phyloP scores from a whole-genome alignment of 768 basidiomycete genomes.

The Astraeus odoratus region DNA sequence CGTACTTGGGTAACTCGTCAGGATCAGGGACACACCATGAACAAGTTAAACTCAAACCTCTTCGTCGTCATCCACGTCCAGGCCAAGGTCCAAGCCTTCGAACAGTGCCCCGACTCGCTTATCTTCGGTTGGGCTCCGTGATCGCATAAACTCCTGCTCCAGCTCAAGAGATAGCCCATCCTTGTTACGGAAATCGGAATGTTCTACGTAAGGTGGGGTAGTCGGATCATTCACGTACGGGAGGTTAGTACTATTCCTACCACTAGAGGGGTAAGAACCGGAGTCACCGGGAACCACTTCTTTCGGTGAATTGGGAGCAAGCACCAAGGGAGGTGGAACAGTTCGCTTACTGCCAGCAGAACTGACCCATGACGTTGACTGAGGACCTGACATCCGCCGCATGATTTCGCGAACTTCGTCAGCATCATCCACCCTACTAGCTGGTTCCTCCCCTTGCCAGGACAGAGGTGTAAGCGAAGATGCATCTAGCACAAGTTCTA shows the following conservation, averaged over 20 bases:
- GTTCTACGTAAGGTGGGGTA: constrained; percentile 12
- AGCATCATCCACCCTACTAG: constrained; percentile 27
- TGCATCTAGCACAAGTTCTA: constrained; percentile 47
- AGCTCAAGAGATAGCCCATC: constrained; percentile 20
- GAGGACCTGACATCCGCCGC: constrained; percentile 33
- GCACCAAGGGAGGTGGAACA: constrained; percentile 52
- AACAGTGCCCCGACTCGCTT: constrained; percentile 41
- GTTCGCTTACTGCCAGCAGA: constrained; percentile 32
- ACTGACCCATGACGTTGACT: constrained; percentile 28
- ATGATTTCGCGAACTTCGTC: constrained; percentile 31
- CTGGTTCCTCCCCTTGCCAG: constrained; percentile 11
- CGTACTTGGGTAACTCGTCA: constrained; percentile 40
- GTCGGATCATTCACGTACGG: constrained; percentile 38
- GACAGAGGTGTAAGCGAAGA: constrained; percentile 26
- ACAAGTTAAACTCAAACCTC: constrained; percentile 27
- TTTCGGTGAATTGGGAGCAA: constrained; percentile 33
- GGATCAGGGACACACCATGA: constrained; percentile 2
- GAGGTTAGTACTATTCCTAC: constrained; percentile 30
- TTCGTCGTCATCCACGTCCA: constrained; percentile 37
- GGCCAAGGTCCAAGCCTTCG: constrained; percentile 39
- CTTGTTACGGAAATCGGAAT: constrained; percentile 7
- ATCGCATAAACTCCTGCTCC: constrained; percentile 23
- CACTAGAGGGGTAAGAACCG: constrained; percentile 29
- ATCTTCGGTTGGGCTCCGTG: constrained; percentile 33
- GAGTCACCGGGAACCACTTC: constrained; percentile 28